phyloP scores from a whole-genome alignment of 768 basidiomycete genomes.

The Tulasnella sp. region DNA sequence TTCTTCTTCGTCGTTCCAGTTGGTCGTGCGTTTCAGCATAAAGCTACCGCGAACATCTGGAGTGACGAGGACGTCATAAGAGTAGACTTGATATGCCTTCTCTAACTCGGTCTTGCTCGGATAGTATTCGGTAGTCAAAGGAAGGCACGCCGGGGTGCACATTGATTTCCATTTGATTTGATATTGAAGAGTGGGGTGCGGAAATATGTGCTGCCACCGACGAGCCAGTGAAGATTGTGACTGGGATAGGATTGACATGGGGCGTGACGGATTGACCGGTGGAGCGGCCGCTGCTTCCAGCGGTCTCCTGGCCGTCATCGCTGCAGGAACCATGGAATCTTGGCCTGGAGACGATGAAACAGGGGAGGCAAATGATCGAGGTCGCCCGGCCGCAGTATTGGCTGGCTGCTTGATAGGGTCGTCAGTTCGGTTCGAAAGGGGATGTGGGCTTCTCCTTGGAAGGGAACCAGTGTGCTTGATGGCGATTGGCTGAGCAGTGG shows the following conservation, averaged over 20 bases:
- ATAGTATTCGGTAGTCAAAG: conserved; percentile 85
- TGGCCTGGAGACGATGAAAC: conserved; percentile 15
- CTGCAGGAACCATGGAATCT: neutral
- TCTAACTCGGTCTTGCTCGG: conserved; percentile 73
- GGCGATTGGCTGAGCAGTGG: conserved; percentile 8
- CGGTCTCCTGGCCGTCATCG: neutral
- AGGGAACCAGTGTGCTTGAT: conserved; percentile 14
- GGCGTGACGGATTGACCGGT: conserved; percentile 65
- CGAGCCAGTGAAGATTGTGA: conserved; percentile 71
- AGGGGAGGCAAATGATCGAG: conserved; percentile 17
- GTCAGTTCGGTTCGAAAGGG: neutral
- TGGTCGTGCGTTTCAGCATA: conserved; percentile 54
- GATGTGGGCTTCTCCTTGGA: neutral
- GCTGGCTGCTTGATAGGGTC: neutral
- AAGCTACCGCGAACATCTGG: conserved; percentile 83
- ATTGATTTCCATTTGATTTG: conserved; percentile 91
- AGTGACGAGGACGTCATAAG: conserved; percentile 84
- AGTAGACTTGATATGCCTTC: conserved; percentile 70
- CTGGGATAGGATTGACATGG: conserved; percentile 53
- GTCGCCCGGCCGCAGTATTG: neutral
- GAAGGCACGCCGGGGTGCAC: conserved; percentile 79
- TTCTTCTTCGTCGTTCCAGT: conserved; percentile 28
- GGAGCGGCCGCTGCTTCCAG: conserved; percentile 29
- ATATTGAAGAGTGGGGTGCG: conserved; percentile 67
- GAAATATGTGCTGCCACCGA: conserved; percentile 85